Conservation (phyloP, 2,329 filamentous ascomycete species). For the Ophidiomyces ophidiicola region DNA sequence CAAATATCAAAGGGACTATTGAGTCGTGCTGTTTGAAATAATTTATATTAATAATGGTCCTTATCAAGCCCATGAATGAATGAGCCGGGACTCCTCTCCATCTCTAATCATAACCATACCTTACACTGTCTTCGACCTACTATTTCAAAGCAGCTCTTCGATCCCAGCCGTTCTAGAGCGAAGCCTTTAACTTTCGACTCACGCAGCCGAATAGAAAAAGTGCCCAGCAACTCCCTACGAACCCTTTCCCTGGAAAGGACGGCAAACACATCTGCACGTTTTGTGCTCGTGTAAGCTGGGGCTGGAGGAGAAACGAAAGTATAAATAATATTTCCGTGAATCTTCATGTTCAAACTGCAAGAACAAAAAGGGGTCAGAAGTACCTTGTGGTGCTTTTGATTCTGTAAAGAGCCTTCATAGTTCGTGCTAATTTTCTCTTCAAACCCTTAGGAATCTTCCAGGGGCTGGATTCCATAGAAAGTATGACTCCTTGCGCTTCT, state of each 20-base stretch:
- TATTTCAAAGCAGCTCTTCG: too few relatives aligned
- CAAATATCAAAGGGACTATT: too few relatives aligned
- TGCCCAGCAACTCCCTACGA: constrained; percentile 1
- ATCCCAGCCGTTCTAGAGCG: constrained; percentile 5
- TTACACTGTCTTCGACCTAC: too few relatives aligned
- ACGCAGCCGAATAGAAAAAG: background rate
- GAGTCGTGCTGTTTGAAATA: too few relatives aligned
- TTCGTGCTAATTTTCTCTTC: constrained; percentile 30
- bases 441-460: constrained; percentile 15
- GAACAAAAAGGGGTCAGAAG: constrained; percentile 19
- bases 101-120: too few relatives aligned
- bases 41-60: too few relatives aligned
- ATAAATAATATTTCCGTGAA: constrained; percentile 6
- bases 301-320: constrained; percentile 21
- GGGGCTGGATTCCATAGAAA: constrained; percentile 25
- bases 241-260: constrained; percentile 5
- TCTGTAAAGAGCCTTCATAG: constrained; percentile 34
- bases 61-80: too few relatives aligned
- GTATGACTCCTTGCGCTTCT: constrained; percentile 38
- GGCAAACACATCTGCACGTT: constrained; percentile 25
- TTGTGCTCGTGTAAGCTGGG: constrained; percentile 34
- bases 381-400: constrained; percentile 3
- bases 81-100: too few relatives aligned
- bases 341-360: constrained; percentile 24
- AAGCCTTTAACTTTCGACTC: background rate